Evolutionary conservation across 192 early-diverging fungal genomes (phyloP), one percentile per base, ranked within the genome.

Genomic region (Ramicandelaber brevisporus): DNA sequence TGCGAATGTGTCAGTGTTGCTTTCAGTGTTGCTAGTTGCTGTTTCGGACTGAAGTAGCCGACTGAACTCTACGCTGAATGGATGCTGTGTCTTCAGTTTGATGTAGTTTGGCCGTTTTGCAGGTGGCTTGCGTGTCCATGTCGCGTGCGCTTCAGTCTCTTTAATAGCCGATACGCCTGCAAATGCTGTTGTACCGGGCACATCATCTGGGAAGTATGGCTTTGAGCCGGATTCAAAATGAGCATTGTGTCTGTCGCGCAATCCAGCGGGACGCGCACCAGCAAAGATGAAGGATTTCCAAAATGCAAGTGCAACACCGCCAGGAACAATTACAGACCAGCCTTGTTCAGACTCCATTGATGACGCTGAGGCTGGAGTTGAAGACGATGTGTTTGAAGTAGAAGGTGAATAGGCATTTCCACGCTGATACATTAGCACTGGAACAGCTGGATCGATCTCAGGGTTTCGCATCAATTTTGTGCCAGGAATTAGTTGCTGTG

Each of bases 261-360:
- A 40, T 0, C 87, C 87, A 17, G 68, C 71, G 2, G 69, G 67
- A 28, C 78, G 60, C 1, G 74, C 78, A 7, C 90, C 90, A 1
- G 78, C 78, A 57, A 82, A 90, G 11, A 76, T 50, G 12, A 97
- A 55, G 9, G 69, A 61, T 48, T 79, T 70, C 85, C 83, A 93
- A 36, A 97, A 67, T 6, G 65, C 37, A 56, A 78, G 75, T 5
- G 65, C 85, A 72, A 74, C 86, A 0, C 70, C 68, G n/a, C 55
- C 49, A 8, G 82, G 79, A 4, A 85, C 43, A 17, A 90, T 44
- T 11, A 92, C 21, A 12, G 73, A 74, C 85, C 83, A 88, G 0
- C 84, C 83, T 29, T 69, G 49, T 7, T 46, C 40, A 17, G 40
- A 55, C 33, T 66, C 67, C 6, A 46, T 57, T 15, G 45, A 54